Evolutionary conservation across 2,329 filamentous ascomycete genomes (phyloP).

Genomic region (Tolypocladium tundrense): DNA sequence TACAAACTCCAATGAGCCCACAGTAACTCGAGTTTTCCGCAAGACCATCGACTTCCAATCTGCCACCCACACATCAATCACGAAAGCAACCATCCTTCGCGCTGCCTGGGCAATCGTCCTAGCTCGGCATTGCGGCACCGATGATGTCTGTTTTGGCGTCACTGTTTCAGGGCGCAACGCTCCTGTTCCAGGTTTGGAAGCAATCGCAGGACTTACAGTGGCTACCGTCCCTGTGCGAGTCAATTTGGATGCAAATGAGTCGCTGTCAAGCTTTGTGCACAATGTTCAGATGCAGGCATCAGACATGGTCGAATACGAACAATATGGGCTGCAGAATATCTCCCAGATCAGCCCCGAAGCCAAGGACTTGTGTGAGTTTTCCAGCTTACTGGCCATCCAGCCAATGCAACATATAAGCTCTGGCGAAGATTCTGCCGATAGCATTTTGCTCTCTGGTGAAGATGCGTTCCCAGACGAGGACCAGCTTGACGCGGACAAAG

Average conservation of each 20-base stretch:
- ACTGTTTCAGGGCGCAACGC: constrained; percentile 18
- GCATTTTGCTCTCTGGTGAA: neutral
- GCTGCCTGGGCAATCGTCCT: constrained; percentile 16
- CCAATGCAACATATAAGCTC: constrained; percentile 2
- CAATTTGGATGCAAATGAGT: constrained; percentile 1
- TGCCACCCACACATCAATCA: constrained; percentile 1
- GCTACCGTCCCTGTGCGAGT: constrained; percentile 18
- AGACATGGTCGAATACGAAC: constrained; percentile 7
- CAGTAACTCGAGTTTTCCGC: no score
- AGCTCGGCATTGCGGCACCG: constrained; percentile 7
- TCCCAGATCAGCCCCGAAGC: constrained; percentile 5
- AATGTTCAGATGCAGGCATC: constrained; percentile 2
- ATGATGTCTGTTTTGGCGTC: constrained; percentile 15
- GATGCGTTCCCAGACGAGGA: neutral
- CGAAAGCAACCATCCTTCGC: constrained; percentile 10
- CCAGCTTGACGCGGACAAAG: neutral
- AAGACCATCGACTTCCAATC: neutral
- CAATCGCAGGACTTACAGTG: constrained; percentile 18
- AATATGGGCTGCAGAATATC: constrained; percentile 12
- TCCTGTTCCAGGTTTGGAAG: constrained; percentile 13
- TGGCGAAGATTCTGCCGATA: neutral
- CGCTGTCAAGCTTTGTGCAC: constrained; percentile 8
- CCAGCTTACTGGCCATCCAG: constrained; percentile 16
- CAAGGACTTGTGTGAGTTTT: constrained; percentile 12
- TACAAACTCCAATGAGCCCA: no score